Evolutionary conservation across 306 rosid species (phyloP), one percentile per base, ranked within the genome.

Genomic region (Pyrus bretschneideri): DNA sequence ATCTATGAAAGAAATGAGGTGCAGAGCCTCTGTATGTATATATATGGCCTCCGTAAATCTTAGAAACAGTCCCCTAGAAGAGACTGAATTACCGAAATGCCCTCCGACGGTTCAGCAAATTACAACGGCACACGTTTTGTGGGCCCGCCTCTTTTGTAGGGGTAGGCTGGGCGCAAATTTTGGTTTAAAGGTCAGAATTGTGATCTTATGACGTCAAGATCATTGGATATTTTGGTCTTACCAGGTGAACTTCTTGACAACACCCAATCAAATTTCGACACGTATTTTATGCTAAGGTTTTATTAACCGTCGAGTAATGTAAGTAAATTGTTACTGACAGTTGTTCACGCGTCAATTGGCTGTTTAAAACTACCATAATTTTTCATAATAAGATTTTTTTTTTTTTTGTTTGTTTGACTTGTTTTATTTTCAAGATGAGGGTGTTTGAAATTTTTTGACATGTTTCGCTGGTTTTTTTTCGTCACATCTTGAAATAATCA

Each of bases 51-150:
- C 62, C 17, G 19, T 19, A 19, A 51, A 45, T 38, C 75, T 19
- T 10, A 0, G 74, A 79, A 77, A 22, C 76, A 42, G 80, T 74
- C 62, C 79, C 79, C 11, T 1, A 1, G 11, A 46, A 51, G 10
- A 18, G 44, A 4, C 3, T 0, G 19, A 61, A 73, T 55, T 76
- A 82, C 85, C 14, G 3, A 78, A 62, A 3, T 52, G 8, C 80
- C 86, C 80, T 55, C 38, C 4, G 0, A 1, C 4, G 5, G 13
- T 17, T 21, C 2, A 12, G 15, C 17, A 35, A 30, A 46, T 72
- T 81, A 33, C 81, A 63, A 4, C 13, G 10, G 40, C 75, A 68
- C 81, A 38, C 75, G 68, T 58, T 78, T 82, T 73, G 45, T 52
- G 69, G 69, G 85, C 25, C 67, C 54, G 18, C 71, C 75, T 40